Evolutionary conservation across 306 rosid species (phyloP).

Genomic region (Astragalus glycyphyllos): DNA sequence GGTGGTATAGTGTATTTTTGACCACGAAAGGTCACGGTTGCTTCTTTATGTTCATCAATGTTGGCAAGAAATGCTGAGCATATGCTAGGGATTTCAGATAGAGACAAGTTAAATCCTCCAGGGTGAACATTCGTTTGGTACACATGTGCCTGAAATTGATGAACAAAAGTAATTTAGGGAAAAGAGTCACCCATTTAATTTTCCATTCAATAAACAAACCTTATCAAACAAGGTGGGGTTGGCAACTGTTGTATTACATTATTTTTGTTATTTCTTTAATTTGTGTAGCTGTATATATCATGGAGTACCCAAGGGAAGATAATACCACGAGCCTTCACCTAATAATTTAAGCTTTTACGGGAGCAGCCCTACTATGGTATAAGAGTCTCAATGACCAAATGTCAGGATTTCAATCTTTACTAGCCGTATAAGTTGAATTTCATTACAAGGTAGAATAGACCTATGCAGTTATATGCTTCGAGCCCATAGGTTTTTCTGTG

Average conservation of each 20-base stretch:
- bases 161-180: slow-evolving; percentile 17
- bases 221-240: background rate
- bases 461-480: background rate
- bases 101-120: slow-evolving; percentile 50
- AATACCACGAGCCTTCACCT: background rate
- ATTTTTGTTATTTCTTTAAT: background rate
- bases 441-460: background rate
- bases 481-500: background rate
- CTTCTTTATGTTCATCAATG: slow-evolving; percentile 72
- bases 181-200: background rate
- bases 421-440: slow-evolving; percentile 2
- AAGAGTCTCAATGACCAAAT: background rate
- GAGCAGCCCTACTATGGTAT: background rate
- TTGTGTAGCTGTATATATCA: background rate
- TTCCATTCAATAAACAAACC: background rate
- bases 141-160: slow-evolving; percentile 77
- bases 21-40: slow-evolving; percentile 78
- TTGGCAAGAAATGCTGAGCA: slow-evolving; percentile 97
- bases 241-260: background rate
- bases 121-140: slow-evolving; percentile 48
- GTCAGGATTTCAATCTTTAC: background rate
- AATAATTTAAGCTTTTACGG: background rate
- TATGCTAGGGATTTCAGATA: slow-evolving; percentile 47
- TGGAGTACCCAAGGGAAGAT: too few relatives aligned
- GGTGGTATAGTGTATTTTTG: slow-evolving; percentile 80